Evolutionary conservation across 2,329 filamentous ascomycete genomes (phyloP).

Genomic region (Curvularia verruculosa): DNA sequence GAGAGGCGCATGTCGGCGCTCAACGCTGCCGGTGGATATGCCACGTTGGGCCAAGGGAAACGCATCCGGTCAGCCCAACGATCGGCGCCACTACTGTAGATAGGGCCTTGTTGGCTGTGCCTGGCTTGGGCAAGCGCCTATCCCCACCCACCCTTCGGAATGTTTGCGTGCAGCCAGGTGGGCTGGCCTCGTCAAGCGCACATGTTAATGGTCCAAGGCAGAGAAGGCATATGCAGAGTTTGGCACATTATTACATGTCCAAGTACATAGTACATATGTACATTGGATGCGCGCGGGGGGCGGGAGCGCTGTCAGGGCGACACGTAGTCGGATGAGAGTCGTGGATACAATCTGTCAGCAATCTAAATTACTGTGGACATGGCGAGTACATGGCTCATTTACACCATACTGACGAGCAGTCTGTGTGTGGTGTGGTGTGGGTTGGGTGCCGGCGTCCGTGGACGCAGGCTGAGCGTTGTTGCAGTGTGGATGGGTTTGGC

Average conservation of each 20-base stretch:
- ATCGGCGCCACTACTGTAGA: slow-evolving; percentile 18
- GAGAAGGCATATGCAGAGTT: slow-evolving; percentile 14
- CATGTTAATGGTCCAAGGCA: slow-evolving; percentile 4
- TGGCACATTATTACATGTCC: slow-evolving; percentile 1
- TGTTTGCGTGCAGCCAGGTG: slow-evolving; percentile 9
- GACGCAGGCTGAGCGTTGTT: slow-evolving; percentile 36
- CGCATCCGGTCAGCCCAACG: slow-evolving; percentile 12
- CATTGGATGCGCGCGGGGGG: background rate
- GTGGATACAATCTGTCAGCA: background rate
- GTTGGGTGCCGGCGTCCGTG: too few relatives aligned
- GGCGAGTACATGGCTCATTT: background rate
- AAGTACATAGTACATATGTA: too few relatives aligned
- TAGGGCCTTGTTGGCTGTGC: slow-evolving; percentile 4
- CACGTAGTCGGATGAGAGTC: slow-evolving; percentile 5
- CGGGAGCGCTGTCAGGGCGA: slow-evolving; percentile 1
- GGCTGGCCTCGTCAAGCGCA: background rate
- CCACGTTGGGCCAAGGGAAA: slow-evolving; percentile 12
- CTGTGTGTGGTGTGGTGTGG: too few relatives aligned
- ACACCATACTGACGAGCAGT: too few relatives aligned
- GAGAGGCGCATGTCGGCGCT: slow-evolving; percentile 5
- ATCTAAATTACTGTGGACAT: slow-evolving; percentile 10
- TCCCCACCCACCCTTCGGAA: slow-evolving; percentile 6
- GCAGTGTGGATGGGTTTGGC: slow-evolving; percentile 13
- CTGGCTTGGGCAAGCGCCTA: background rate
- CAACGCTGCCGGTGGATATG: slow-evolving; percentile 7